These are phyloP conservation scores for Rhizoclosmatium globosum DNA, from an alignment of 192 early-diverging fungal species.

Conservation along the genomic window DNA sequence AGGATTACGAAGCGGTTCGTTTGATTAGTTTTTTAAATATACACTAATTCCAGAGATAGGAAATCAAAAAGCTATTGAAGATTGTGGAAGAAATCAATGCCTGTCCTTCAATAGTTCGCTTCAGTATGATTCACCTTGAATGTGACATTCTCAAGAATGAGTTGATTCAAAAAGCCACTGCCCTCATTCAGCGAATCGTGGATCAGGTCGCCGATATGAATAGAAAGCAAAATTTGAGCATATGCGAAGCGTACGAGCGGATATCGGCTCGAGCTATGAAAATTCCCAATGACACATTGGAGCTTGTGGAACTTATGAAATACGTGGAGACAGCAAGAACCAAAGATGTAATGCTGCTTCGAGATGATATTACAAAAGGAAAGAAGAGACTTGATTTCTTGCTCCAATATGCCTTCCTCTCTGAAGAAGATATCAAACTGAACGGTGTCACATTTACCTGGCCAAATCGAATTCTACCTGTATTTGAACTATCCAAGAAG, in stretches of 20 bases:
- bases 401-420: conserved; percentile 63
- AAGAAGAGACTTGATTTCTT: conserved; percentile 67
- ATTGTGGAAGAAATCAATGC: conserved; percentile 61
- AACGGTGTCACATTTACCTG: conserved; percentile 73
- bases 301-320: conserved; percentile 67
- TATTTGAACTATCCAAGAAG: conserved; percentile 70
- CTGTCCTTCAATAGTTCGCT: conserved; percentile 61
- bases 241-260: conserved; percentile 69
- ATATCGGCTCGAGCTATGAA: conserved; percentile 67
- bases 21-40: no score
- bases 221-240: conserved; percentile 62
- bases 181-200: conserved; percentile 64
- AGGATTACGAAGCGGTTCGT: conserved; percentile 62
- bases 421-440: conserved; percentile 69
- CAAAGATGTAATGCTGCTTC: conserved; percentile 58
- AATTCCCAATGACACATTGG: conserved; percentile 63
- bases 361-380: conserved; percentile 62
- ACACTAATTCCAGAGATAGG: conserved; percentile 43
- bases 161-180: conserved; percentile 63
- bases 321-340: conserved; percentile 63
- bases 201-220: conserved; percentile 71
- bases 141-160: conserved; percentile 67
- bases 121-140: conserved; percentile 67
- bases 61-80: conserved; percentile 71
- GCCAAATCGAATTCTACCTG: conserved; percentile 68